Conservation (phyloP, 2,329 filamentous ascomycete species). For the Xylaria sp. region DNA sequence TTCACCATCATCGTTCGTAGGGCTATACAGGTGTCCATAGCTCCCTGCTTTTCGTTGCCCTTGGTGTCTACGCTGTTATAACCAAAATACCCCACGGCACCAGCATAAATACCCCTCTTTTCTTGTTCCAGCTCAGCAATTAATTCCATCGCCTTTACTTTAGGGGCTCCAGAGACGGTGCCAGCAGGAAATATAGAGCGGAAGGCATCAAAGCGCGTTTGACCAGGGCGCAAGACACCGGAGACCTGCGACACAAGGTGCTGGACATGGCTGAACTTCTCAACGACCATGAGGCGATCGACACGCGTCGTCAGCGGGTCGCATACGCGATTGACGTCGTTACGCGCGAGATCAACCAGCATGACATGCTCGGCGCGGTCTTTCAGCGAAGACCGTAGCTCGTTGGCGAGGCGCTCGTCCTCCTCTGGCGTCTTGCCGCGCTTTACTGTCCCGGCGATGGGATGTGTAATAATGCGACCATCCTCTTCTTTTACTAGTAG, state of each 20-base stretch:
- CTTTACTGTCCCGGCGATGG: slow-evolving; percentile 95
- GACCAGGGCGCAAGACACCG: slow-evolving; percentile 82
- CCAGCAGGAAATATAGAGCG: slow-evolving; percentile 96
- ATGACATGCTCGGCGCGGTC: slow-evolving; percentile 97
- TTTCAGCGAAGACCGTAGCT: slow-evolving; percentile 83
- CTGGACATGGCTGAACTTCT: slow-evolving; percentile 96
- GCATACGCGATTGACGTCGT: slow-evolving; percentile 96
- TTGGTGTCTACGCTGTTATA: slow-evolving; percentile 77
- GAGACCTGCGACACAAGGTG: slow-evolving; percentile 97
- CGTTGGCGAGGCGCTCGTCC: slow-evolving; percentile 80
- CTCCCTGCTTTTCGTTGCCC: slow-evolving; percentile 75
- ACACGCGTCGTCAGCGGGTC: slow-evolving; percentile 90
- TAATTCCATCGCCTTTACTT: slow-evolving; percentile 95
- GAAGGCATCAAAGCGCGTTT: slow-evolving; percentile 95
- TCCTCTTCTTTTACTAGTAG: slow-evolving; percentile 90
- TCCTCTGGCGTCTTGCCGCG: slow-evolving; percentile 83
- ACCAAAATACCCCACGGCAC: slow-evolving; percentile 96
- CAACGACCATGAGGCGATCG: slow-evolving; percentile 92
- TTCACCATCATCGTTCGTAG: slow-evolving; percentile 95
- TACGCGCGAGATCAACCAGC: slow-evolving; percentile 94
- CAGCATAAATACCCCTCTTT: slow-evolving; percentile 95
- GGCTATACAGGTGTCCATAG: slow-evolving; percentile 87
- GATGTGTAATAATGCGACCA: slow-evolving; percentile 92
- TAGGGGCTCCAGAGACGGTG: slow-evolving; percentile 94
- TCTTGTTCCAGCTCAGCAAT: slow-evolving; percentile 94